Base-by-base conservation (phyloP, 2,329 filamentous ascomycete genomes). In the Pseudogymnoascus sp. region DNA sequence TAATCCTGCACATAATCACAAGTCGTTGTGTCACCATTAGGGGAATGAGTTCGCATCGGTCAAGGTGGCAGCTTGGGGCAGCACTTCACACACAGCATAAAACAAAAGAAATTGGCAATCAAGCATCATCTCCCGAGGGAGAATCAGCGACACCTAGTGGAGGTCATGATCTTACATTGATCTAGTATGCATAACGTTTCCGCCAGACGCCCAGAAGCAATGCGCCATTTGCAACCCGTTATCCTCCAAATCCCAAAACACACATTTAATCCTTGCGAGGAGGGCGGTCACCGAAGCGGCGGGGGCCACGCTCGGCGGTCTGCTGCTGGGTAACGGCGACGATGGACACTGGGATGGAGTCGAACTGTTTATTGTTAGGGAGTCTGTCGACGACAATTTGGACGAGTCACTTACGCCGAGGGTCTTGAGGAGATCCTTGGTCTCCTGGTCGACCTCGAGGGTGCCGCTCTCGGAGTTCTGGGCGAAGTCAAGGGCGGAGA, bases 371-470 rank as follows among this genome's bases (percentile, higher is more conserved):
- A 25, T 25, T 58, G 57, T 58, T 38, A 57, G 50, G 37, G 64
- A 30, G 14, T 20, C 33, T 63, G 69, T 77, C 66, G 78, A 72
- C 58, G 58, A 3, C 12, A 20, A 61, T 66, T 60, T 36, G 30
- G 33, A 22, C 35, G 59, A 38, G 36, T 65, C 73, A 92, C 92
- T 74, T 93, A 97, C 92, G 79, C 94, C 94, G 74, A 99, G 86
- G 85, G 88, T 90, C 90, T 99, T 99, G 76, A 99, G 86, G 73
- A 99, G 84, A 76, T 97, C 94, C 88, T 97, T 97, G 78, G 94
- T 99, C 84, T 99, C 94, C 78, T 85, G 80, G 78, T 99, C 94
- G 75, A 96, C 89, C 73, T 97, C 93, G 73, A 99, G 86, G 79
- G 92, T 88, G 74, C 94, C 94, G 76, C 82, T 88, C 83, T 97